Percentiles rank a stretch among this genome's conserved stretches.
phyloP scores from a whole-genome alignment of 2,329 filamentous ascomycete species.

The Botrytis tulipae region DNA sequence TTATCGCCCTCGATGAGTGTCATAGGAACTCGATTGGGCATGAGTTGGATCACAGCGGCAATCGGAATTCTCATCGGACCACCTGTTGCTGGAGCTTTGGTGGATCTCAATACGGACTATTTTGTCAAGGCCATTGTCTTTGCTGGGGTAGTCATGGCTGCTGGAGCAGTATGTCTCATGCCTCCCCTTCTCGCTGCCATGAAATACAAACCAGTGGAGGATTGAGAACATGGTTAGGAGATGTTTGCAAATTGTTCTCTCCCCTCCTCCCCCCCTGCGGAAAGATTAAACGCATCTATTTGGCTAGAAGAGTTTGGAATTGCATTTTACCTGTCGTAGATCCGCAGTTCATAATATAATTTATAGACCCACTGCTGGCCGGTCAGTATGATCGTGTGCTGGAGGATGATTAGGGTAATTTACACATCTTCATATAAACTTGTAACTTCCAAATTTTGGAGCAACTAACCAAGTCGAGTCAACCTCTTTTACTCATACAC shows the following conservation, averaged over 20 bases:
- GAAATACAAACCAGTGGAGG: background rate
- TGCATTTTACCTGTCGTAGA: background rate
- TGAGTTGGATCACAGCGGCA: conserved; percentile 17
- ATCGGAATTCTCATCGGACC: conserved; percentile 21
- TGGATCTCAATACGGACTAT: background rate
- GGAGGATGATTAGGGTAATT: background rate
- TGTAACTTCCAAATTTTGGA: background rate
- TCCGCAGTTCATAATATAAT: background rate
- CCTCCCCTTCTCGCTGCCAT: background rate
- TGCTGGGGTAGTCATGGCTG: conserved; percentile 12
- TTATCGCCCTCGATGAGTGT: conserved; percentile 7
- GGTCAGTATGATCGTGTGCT: background rate
- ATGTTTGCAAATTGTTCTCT: background rate
- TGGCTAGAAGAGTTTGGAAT: background rate
- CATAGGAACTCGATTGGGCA: conserved; percentile 24
- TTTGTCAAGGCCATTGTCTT: conserved; percentile 10
- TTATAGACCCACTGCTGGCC: background rate
- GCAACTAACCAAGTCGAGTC: background rate
- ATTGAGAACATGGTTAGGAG: background rate
- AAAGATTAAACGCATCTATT: background rate
- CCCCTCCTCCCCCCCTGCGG: no score
- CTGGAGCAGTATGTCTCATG: background rate
- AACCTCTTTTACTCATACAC: no score
- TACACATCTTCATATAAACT: background rate
- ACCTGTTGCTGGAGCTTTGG: conserved; percentile 23